Evolutionary conservation across 78 protist species (phyloP), one percentile per base, ranked within the genome.

Genomic region (Dictyostelium brefeldianum): DNA sequence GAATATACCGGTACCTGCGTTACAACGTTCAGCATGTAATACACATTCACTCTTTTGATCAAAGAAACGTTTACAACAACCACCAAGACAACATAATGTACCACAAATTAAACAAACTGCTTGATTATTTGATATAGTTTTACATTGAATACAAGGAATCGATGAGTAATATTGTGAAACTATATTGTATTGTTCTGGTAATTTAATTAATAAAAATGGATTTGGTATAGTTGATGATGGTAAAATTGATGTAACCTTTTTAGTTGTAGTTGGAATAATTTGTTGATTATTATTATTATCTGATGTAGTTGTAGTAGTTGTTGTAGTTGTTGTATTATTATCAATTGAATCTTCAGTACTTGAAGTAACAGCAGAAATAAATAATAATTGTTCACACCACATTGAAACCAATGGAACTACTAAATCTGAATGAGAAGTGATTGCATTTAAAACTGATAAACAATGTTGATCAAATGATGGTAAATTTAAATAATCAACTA

Each of bases 31-130:
- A n/a, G 93, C 93, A 64, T 87, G 93, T 74, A 53, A 85, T n/a
- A 87, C 69, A 87, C 62, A 78, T 77, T 87, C 93, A 77, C 69
- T 87, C 84, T 87, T 87, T 77, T 87, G 93, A 64, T 87, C 93
- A 77, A 87, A 77, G 73, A 87, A 74, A 64, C 93, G 57, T 54
- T 87, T 87, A 51, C 93, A 87, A 77, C 93, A 87, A 18, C 85
- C 77, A 87, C 93, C 93, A 22, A 87, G 25, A 64, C 93, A 87
- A 64, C 93, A 87, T 18, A 87, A 70, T 41, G 93, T 87, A 31
- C 93, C 93, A 87, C 93, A 87, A 50, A 87, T 65, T 6, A 87
- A 51, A 87, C 93, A 87, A 62, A 87, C 65, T 18, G 93, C 93
- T 77, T 87, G 93, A 0, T 73, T 46, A 50, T 43, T 87, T 47